A percentile compares a stretch with the other conserved stretches of the same genome.
Conservation (phyloP, 2,329 filamentous ascomycete genomes). For the Dothideomycetes sp. region DNA sequence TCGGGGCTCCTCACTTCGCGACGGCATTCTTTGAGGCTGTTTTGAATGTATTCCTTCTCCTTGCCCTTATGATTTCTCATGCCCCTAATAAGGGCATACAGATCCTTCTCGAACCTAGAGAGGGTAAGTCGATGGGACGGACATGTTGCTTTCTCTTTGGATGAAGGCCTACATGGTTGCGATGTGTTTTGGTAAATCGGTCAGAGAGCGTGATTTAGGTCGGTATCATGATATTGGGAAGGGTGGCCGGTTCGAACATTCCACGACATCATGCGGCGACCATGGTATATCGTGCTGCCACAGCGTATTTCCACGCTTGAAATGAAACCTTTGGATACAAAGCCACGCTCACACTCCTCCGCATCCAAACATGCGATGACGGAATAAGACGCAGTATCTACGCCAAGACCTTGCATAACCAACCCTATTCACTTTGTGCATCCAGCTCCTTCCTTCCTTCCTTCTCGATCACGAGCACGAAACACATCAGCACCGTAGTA, state of each 20-base stretch:
- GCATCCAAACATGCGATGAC: too few species aligned
- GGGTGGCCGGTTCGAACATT: too few species aligned
- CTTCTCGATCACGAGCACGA: not conserved
- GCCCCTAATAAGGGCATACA: slow-evolving; percentile 97
- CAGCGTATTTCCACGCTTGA: too few species aligned
- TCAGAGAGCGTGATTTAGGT: not conserved
- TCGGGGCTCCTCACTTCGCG: slow-evolving; percentile 86
- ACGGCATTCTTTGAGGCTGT: slow-evolving; percentile 89
- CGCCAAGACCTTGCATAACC: too few species aligned
- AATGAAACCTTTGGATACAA: too few species aligned
- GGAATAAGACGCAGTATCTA: too few species aligned
- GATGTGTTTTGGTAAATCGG: slow-evolving; percentile 1
- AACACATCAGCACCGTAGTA: not conserved
- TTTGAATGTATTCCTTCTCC: slow-evolving; percentile 91
- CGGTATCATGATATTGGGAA: not conserved
- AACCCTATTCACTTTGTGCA: not conserved
- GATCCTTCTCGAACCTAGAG: slow-evolving; percentile 92
- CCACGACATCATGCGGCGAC: slow-evolving; percentile 6
- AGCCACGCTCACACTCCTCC: too few species aligned
- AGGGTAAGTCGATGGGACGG: not conserved
- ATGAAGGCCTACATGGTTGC: slow-evolving; percentile 8
- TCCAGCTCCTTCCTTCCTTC: not conserved
- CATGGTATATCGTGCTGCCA: too few species aligned
- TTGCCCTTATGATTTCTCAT: slow-evolving; percentile 90
- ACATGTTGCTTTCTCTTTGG: slow-evolving; percentile 4